Conservation (phyloP, 495 filamentous ascomycete genomes). For the Tuber calosporum region DNA sequence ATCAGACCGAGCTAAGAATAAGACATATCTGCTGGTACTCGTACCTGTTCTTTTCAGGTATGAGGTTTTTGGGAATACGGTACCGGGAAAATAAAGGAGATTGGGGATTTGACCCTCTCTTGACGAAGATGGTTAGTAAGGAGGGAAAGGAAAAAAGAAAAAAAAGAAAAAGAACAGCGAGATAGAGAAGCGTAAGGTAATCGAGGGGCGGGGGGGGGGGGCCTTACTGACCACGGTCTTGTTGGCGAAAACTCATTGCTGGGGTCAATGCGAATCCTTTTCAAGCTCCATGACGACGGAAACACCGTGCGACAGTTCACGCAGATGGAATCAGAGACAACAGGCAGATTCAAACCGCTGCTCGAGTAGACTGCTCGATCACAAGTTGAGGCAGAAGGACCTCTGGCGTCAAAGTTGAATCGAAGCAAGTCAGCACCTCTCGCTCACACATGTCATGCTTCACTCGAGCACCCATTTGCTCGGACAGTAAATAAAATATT, state of each 20-base stretch:
- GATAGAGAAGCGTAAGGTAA: constrained; percentile 18
- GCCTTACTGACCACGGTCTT: constrained; percentile 33
- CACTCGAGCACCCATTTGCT: constrained; percentile 4
- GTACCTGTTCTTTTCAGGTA: constrained; percentile 27
- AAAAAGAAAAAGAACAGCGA: constrained; percentile 1
- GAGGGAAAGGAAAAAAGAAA: neutral
- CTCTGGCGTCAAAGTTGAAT: constrained; percentile 35
- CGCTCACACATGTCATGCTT: constrained; percentile 17
- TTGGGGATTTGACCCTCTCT: neutral
- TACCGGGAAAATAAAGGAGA: neutral
- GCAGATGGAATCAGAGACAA: constrained; percentile 15
- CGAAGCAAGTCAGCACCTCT: constrained; percentile 16
- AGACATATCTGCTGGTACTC: constrained; percentile 23
- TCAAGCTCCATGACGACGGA: constrained; percentile 36
- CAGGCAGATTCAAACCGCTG: constrained; percentile 20
- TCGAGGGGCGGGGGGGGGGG: constrained; percentile 31
- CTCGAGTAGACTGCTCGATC: too few species aligned
- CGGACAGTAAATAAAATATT: constrained; percentile 19
- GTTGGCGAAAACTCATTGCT: constrained; percentile 32
- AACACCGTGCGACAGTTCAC: constrained; percentile 30
- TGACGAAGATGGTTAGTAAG: neutral
- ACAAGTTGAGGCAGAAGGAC: neutral
- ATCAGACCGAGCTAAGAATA: neutral
- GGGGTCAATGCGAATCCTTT: constrained; percentile 38
- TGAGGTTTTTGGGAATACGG: constrained; percentile 1